phyloP scores from a whole-genome alignment of 2,329 filamentous ascomycete genomes.

The Fusarium keratoplasticum region DNA sequence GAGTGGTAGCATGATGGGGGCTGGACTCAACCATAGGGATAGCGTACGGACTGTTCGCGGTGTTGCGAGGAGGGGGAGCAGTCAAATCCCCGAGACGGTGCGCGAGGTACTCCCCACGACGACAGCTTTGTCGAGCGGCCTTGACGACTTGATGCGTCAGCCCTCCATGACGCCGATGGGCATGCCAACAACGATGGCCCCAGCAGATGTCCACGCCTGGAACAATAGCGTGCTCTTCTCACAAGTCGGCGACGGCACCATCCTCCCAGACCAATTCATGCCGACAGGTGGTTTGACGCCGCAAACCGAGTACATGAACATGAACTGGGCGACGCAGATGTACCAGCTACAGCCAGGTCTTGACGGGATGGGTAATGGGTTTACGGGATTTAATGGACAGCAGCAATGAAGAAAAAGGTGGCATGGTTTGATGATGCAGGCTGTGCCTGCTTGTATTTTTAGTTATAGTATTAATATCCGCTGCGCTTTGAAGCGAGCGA shows the following conservation, averaged over 20 bases:
- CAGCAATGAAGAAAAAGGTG: constrained; percentile 6
- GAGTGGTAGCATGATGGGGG: constrained; percentile 46
- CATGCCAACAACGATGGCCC: constrained; percentile 24
- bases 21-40: constrained; percentile 43
- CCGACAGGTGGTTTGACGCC: constrained; percentile 35
- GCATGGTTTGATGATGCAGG: not conserved
- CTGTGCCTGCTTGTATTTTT: constrained; percentile 34
- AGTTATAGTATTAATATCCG: constrained; percentile 32
- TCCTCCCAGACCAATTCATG: constrained; percentile 43
- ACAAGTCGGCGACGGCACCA: constrained; percentile 28
- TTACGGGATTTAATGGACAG: constrained; percentile 42
- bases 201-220: constrained; percentile 46
- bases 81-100: constrained; percentile 40
- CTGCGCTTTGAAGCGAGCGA: not conserved
- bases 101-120: constrained; percentile 31
- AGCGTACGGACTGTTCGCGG: constrained; percentile 47
- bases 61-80: constrained; percentile 35
- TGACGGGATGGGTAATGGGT: constrained; percentile 35
- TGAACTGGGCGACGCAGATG: constrained; percentile 39
- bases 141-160: constrained; percentile 39
- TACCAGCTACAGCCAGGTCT: constrained; percentile 43
- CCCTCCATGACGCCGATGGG: constrained; percentile 34
- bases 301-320: constrained; percentile 40
- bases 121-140: constrained; percentile 16
- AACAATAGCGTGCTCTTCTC: constrained; percentile 44